phyloP scores from a whole-genome alignment of 2,329 filamentous ascomycete genomes.

The Botrytis byssoidea region DNA sequence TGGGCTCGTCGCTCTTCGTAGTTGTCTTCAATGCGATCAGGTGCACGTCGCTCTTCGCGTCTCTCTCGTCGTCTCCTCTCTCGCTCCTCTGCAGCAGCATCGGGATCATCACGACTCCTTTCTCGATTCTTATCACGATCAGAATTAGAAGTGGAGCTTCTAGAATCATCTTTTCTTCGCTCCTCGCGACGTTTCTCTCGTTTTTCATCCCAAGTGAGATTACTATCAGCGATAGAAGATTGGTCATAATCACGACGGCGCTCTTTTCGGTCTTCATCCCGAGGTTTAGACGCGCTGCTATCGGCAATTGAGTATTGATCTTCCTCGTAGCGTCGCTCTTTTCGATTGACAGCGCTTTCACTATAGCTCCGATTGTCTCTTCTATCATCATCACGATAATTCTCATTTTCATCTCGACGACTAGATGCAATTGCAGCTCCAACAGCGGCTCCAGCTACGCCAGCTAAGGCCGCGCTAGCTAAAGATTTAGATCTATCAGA shows the following conservation, averaged over 20 bases:
- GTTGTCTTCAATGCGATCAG: conserved; percentile 26
- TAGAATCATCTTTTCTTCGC: conserved; percentile 26
- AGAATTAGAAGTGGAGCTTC: conserved; percentile 26
- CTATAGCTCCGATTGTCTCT: conserved; percentile 23
- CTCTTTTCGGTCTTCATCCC: conserved; percentile 31
- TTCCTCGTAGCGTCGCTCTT: conserved; percentile 30
- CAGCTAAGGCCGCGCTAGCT: conserved; percentile 48
- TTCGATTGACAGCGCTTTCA: conserved; percentile 27
- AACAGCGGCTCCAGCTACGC: conserved; percentile 50
- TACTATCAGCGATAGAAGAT: conserved; percentile 23
- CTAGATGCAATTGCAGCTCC: conserved; percentile 48
- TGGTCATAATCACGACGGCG: conserved; percentile 17
- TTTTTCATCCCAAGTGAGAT: conserved; percentile 13
- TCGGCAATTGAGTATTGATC: conserved; percentile 31
- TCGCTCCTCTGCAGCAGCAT: conserved; percentile 35
- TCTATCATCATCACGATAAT: conserved; percentile 27
- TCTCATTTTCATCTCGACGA: conserved; percentile 35
- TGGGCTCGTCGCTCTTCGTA: conserved; percentile 29
- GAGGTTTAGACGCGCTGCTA: conserved; percentile 30
- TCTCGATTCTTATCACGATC: conserved; percentile 33
- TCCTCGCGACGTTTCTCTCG: conserved; percentile 30
- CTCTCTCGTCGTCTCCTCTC: conserved; percentile 39
- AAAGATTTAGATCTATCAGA: conserved; percentile 44
- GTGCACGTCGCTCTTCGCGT: conserved; percentile 35
- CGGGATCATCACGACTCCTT: conserved; percentile 35